Evolutionary conservation across 176 grass and related monocot species (phyloP).

Genomic region (Juncus effusus): DNA sequence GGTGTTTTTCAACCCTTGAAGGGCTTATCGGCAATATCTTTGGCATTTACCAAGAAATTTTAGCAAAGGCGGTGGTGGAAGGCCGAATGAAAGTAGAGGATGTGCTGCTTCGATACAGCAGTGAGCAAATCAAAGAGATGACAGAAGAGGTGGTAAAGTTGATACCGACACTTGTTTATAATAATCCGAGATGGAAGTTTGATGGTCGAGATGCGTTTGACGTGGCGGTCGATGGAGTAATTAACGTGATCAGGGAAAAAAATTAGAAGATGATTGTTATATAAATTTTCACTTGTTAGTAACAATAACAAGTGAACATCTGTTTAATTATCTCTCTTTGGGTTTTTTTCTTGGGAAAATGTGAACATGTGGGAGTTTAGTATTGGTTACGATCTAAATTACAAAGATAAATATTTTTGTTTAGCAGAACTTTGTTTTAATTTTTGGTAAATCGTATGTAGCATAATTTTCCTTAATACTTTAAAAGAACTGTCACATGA

Average conservation of each 20-base stretch:
- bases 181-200: conserved; percentile 20
- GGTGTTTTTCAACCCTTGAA: conserved; percentile 54
- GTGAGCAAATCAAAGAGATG: conserved; percentile 37
- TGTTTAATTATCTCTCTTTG: no score
- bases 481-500: no score
- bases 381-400: no score
- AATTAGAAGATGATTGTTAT: no score
- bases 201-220: conserved; percentile 41
- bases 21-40: conserved; percentile 44
- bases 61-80: conserved; percentile 38
- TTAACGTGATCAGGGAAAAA: conserved; percentile 31
- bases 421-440: no score
- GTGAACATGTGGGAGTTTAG: no score
- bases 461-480: no score
- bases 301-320: no score
- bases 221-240: conserved; percentile 35
- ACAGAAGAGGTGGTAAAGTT: conserved; percentile 60
- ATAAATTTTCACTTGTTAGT: no score
- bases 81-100: conserved; percentile 49
- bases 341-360: no score
- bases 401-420: no score
- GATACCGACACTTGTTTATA: conserved; percentile 56
- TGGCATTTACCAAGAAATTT: conserved; percentile 53
- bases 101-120: conserved; percentile 35
- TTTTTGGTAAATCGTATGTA: no score